Evolutionary conservation across 192 early-diverging fungal species (phyloP), one percentile per base, ranked within the genome.

Genomic region (Linnemannia elongata): DNA sequence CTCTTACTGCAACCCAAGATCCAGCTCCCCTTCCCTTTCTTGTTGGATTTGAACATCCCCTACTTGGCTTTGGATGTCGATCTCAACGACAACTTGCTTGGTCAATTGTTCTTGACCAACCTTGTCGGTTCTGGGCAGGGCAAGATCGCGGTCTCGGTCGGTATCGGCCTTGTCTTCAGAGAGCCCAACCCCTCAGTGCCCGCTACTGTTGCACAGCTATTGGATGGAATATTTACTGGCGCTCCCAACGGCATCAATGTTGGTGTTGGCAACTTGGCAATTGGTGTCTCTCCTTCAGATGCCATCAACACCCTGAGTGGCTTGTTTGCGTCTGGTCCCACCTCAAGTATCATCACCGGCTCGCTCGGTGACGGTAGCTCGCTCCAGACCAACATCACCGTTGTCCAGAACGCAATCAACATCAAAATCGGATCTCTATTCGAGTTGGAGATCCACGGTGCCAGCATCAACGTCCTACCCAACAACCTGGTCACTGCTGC

Each of bases 261-360:
- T 36, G 84, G 84, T 27, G 49, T 87, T 24, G 79, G 78, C 54
- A 72, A 87, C 76, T 74, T 87, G 47, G 75, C 79, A 49, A 81
- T 87, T 33, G 84, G 84, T 87, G 84, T 72, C 30, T 87, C 84
- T 12, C 79, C 84, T 9, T 81, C 79, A 15, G 84, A 87, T 45
- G 81, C 81, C 72, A 60, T 81, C 33, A 81, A 27, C 33, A 81
- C 79, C 10, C 52, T 81, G 33, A 81, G 33, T 24, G 42, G 7
- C 38, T 24, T 81, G 10, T 42, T 38, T 22, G 39, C 74, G 3
- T 41, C 38, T 15, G 57, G 24, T 3, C 57, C 57, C 6, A 6
- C 30, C 6, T 81, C 71, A 6, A 35, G 27, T 15, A 39, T 81
- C 12, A 52, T 81, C 42, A 75, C 73, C 10, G 79, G 79, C 27